These are phyloP conservation scores for Cladorrhinum sp. DNA, from an alignment of 2,329 filamentous ascomycete genomes.

Conservation along the genomic window DNA sequence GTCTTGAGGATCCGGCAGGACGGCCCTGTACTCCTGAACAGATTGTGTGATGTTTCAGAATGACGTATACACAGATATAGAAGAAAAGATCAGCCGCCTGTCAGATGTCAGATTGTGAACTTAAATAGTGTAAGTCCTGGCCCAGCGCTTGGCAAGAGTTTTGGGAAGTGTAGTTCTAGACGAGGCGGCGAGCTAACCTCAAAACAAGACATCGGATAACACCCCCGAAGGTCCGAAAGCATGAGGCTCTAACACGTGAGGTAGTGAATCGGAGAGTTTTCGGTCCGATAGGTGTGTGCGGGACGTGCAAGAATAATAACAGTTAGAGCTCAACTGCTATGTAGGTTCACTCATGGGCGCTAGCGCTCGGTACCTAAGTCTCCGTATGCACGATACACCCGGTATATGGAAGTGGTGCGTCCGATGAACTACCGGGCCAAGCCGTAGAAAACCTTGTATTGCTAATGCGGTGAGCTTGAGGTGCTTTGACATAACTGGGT, in stretches of 20 bases:
- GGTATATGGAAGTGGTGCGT: slow-evolving; percentile 5
- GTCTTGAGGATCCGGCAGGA: background rate
- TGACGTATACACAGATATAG: background rate
- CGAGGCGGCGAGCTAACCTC: background rate
- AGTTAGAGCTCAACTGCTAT: background rate
- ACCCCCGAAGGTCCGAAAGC: slow-evolving; percentile 11
- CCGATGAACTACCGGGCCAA: slow-evolving; percentile 8
- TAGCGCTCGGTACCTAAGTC: slow-evolving; percentile 12
- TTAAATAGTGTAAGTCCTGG: background rate
- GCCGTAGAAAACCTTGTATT: background rate
- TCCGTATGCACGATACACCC: slow-evolving; percentile 15
- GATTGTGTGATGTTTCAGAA: background rate
- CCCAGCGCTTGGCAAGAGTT: background rate
- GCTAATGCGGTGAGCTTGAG: background rate
- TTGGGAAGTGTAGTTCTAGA: background rate
- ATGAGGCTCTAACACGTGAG: background rate
- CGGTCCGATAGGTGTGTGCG: slow-evolving; percentile 16
- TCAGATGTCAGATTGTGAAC: background rate
- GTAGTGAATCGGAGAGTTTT: slow-evolving; percentile 1
- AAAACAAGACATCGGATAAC: background rate
- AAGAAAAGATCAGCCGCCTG: background rate
- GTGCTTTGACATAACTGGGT: background rate
- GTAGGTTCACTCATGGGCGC: background rate
- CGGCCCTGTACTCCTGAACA: background rate
- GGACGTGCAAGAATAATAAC: slow-evolving; percentile 4